These are phyloP conservation scores for Camelina sativa DNA, from an alignment of 345 rosid species.

Conservation along the genomic window DNA sequence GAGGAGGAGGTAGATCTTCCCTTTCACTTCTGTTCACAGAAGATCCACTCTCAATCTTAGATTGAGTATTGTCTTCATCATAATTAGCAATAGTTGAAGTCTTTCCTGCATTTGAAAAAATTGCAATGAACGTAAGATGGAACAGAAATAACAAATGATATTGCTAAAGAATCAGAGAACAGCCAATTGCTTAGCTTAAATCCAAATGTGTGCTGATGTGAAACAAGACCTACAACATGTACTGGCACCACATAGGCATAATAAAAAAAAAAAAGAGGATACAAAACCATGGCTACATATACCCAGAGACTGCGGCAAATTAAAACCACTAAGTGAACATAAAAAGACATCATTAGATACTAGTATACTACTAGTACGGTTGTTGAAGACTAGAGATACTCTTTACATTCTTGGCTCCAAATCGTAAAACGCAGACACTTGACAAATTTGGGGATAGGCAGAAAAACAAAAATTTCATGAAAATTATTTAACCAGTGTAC, in stretches of 20 bases:
- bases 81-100: conserved; percentile 51
- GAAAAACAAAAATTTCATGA: conserved; percentile 4
- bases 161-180: conserved; percentile 7
- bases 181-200: conserved; percentile 3
- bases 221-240: conserved; percentile 5
- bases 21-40: conserved; percentile 50
- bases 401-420: conserved; percentile 6
- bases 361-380: conserved; percentile 13
- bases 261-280: background rate
- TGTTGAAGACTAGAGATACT: background rate
- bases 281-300: conserved; percentile 3
- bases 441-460: background rate
- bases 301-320: background rate
- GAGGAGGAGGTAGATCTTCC: conserved; percentile 60
- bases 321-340: conserved; percentile 13
- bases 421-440: background rate
- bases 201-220: background rate
- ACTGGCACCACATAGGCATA: conserved; percentile 7
- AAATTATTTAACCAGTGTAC: background rate
- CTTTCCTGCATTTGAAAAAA: conserved; percentile 55
- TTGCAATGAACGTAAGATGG: background rate
- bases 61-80: conserved; percentile 62
- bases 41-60: conserved; percentile 52
- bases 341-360: conserved; percentile 5
- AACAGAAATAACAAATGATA: background rate